Evolutionary conservation across 148 eudicot genomes (phyloP).

Genomic region (Bassia scoparia): DNA sequence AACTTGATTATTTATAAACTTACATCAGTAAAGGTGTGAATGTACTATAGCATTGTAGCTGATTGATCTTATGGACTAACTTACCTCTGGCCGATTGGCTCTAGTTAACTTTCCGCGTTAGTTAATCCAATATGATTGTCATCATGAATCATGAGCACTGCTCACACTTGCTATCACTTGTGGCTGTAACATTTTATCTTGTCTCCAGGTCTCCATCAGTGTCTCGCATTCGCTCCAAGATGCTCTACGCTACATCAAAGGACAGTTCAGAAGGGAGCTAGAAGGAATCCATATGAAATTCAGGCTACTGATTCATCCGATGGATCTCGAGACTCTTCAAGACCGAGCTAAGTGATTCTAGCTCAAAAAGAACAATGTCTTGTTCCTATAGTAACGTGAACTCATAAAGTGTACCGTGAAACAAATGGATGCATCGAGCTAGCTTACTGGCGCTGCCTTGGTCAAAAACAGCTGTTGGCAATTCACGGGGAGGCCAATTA

Average conservation of each 20-base stretch:
- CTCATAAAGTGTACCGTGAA: slow-evolving; percentile 15
- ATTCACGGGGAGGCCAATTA: slow-evolving; percentile 36
- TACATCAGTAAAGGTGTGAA: neutral
- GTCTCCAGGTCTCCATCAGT: slow-evolving; percentile 64
- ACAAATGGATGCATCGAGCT: slow-evolving; percentile 13
- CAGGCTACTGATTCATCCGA: slow-evolving; percentile 78
- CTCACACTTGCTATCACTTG: neutral
- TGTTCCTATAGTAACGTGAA: neutral
- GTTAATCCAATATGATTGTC: neutral
- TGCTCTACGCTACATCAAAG: slow-evolving; percentile 74
- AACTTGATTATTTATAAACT: neutral
- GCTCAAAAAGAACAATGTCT: neutral
- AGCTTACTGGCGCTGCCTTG: slow-evolving; percentile 21
- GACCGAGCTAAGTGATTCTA: slow-evolving; percentile 47
- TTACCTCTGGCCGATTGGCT: neutral
- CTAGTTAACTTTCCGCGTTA: neutral
- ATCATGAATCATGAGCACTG: neutral
- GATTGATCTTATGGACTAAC: neutral
- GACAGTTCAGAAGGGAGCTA: slow-evolving; percentile 59
- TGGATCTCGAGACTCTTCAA: slow-evolving; percentile 56
- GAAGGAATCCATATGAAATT: slow-evolving; percentile 69
- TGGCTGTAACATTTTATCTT: neutral
- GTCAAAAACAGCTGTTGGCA: slow-evolving; percentile 30
- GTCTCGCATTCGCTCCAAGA: slow-evolving; percentile 55
- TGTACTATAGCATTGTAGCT: neutral